Evolutionary conservation across 768 basidiomycete genomes (phyloP).

Genomic region (Suillus hirtellus): DNA sequence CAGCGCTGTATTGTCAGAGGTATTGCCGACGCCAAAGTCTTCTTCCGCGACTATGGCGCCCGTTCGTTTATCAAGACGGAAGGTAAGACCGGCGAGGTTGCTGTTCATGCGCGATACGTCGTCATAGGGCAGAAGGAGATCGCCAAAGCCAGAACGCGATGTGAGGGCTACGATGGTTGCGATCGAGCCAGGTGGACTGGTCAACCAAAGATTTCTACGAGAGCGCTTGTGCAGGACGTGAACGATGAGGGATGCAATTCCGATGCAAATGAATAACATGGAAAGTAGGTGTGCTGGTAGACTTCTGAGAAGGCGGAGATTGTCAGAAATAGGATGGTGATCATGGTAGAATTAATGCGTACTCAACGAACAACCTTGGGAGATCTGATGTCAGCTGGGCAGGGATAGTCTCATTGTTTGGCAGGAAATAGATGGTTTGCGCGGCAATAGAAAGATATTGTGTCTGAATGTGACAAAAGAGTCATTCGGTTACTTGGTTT

Average conservation of each 20-base stretch:
- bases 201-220: slow-evolving; percentile 50
- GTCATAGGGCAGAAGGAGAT: slow-evolving; percentile 62
- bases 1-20: slow-evolving; percentile 19
- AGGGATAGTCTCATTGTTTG: slow-evolving; percentile 36
- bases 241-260: slow-evolving; percentile 45
- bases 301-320: slow-evolving; percentile 37
- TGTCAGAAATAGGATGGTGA: slow-evolving; percentile 2
- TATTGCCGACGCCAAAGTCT: slow-evolving; percentile 18
- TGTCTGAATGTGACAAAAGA: slow-evolving; percentile 38
- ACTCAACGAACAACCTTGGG: slow-evolving; percentile 62
- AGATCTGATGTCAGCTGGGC: slow-evolving; percentile 42
- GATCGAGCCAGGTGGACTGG: slow-evolving; percentile 60
- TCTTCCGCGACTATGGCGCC: slow-evolving; percentile 66
- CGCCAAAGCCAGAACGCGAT: slow-evolving; percentile 60
- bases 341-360: slow-evolving; percentile 24
- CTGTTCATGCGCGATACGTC: slow-evolving; percentile 42
- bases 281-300: slow-evolving; percentile 55
- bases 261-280: slow-evolving; percentile 46
- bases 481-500: neutral
- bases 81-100: slow-evolving; percentile 52
- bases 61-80: slow-evolving; percentile 56
- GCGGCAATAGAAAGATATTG: slow-evolving; percentile 60
- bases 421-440: slow-evolving; percentile 58
- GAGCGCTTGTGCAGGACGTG: slow-evolving; percentile 49
- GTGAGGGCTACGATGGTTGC: slow-evolving; percentile 58